Conservation (phyloP, 345 rosid species). For the Conringia planisiliqua region DNA sequence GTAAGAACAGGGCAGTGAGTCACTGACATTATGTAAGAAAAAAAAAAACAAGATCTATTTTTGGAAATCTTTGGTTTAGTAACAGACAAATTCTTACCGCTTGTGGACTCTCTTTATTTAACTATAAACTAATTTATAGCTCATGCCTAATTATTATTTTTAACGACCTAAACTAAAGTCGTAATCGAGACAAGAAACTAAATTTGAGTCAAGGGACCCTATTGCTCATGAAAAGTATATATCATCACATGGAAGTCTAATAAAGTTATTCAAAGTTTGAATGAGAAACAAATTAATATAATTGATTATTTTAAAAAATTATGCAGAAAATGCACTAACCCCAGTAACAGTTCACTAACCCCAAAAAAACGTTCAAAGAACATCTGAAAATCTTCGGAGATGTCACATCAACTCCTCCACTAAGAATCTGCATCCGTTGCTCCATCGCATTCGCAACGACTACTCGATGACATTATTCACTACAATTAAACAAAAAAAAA, state of each 20-base stretch:
- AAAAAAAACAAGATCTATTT: not conserved
- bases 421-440: conserved; percentile 17
- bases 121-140: not conserved
- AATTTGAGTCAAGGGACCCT: conserved; percentile 27
- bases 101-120: not conserved
- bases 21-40: not conserved
- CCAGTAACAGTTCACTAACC: conserved; percentile 9
- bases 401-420: conserved; percentile 26
- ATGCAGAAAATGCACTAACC: not conserved
- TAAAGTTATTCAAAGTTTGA: conserved; percentile 32
- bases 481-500: conserved; percentile 9
- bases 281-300: conserved; percentile 15
- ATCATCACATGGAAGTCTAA: conserved; percentile 30
- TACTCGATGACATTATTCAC: conserved; percentile 20
- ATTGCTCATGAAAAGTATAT: conserved; percentile 23
- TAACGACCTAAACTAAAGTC: conserved; percentile 13
- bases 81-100: not conserved
- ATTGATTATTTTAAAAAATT: not conserved
- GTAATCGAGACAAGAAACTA: conserved; percentile 19
- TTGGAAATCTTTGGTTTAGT: not conserved
- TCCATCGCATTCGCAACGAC: conserved; percentile 30
- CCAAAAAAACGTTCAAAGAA: conserved; percentile 22
- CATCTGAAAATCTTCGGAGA: conserved; percentile 2
- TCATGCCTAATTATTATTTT: not conserved
- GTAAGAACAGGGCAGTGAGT: not conserved